These are phyloP conservation scores for Magnolia kwangsiensis DNA, from an alignment of 164 flowering plant species.

Conservation along the genomic window DNA sequence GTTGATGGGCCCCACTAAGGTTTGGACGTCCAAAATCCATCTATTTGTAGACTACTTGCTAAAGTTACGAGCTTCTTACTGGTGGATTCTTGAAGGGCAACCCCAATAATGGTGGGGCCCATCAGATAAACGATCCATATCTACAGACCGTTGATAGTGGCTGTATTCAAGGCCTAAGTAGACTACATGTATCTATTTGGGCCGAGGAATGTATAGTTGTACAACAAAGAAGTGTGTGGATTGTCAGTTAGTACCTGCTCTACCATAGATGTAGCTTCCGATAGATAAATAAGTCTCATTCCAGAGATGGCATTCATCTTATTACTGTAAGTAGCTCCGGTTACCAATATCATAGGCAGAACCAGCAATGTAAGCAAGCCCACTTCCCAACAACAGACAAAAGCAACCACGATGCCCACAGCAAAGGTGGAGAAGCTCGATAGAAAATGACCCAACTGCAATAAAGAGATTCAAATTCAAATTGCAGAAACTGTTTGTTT, in stretches of 20 bases:
- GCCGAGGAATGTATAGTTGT: neutral
- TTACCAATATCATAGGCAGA: constrained; percentile 47
- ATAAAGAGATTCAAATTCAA: neutral
- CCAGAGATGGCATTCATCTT: constrained; percentile 54
- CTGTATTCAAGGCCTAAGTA: neutral
- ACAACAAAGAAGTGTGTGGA: neutral
- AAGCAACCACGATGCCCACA: constrained; percentile 51
- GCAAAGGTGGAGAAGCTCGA: constrained; percentile 52
- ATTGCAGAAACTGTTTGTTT: neutral
- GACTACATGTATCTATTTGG: neutral
- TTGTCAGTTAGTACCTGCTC: constrained; percentile 44
- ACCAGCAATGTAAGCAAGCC: constrained; percentile 48
- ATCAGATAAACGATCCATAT: no score
- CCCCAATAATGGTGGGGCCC: no score
- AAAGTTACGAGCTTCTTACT: no score
- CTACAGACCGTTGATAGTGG: no score
- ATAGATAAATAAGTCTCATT: constrained; percentile 33
- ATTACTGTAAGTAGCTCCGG: constrained; percentile 61
- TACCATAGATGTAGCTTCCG: constrained; percentile 57
- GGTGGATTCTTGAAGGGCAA: no score
- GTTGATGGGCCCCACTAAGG: no score
- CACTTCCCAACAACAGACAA: constrained; percentile 58
- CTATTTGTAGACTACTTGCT: no score
- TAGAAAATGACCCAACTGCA: constrained; percentile 62
- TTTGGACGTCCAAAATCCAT: no score